Base-by-base conservation (phyloP, 2,329 filamentous ascomycete genomes). In the Curvularia hawaiiensis region DNA sequence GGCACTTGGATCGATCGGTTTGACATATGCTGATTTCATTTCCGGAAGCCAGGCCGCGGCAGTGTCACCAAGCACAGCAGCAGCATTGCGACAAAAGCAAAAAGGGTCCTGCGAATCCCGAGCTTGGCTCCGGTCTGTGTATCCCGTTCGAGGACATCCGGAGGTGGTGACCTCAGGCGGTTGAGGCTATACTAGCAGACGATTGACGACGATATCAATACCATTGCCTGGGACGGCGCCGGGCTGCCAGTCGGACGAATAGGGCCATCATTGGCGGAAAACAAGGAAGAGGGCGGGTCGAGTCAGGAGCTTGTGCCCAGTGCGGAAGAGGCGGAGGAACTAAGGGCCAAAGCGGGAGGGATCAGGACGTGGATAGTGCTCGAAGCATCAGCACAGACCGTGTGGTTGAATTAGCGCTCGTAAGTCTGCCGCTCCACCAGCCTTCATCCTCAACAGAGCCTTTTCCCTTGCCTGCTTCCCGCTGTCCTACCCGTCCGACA, bases 361-460 rank as follows among this genome's bases (percentile, higher is more conserved):
- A 58, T 58, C 56, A 50, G 52, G 50, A 48, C 48, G 50, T 47
- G 51, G 50, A 50, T 54, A 49, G 43, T 50, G 53, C 33, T 52
- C 54, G 41, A 53, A 46, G 49, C 47, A 50, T 35, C 54, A 54
- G 54, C 50, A 54, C 58, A 48, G 54, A 48, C 58, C 47, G 30
- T 33, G 6, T 20, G 12, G 20, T 18, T 26, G 38, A 41, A 30
- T 50, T 52, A 46, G 55, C 50, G 58, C 38, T 49, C 22, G 44
- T 58, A 62, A 59, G 54, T 54, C 45, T 51, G 44, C 52, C 50
- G 53, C 56, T 63, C 59, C 53, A 61, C 65, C 64, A 68, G 60
- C 63, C 61, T 59, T 52, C 63, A 45, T 54, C 56, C 67, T 64
- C 67, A 68, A 66, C 63, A 67, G 57, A 62, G 31, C 52, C 56